A percentile compares a stretch with the other conserved stretches of the same genome.
phyloP scores from a whole-genome alignment of 441 rosid species.

The Gossypium gossypioides region DNA sequence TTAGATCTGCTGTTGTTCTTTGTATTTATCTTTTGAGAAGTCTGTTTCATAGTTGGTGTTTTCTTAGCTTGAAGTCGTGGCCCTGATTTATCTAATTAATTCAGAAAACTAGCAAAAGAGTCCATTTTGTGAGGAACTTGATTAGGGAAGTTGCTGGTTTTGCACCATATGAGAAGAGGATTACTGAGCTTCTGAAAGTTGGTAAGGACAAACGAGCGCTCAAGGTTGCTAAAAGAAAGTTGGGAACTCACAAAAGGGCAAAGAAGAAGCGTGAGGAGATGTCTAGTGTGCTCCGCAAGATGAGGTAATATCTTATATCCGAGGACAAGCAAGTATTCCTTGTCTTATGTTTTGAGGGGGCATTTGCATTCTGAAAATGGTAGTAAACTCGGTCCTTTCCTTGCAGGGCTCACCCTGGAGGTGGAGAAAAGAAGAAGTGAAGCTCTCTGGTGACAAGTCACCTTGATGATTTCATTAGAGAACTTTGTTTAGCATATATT shows the following conservation, averaged over 20 bases:
- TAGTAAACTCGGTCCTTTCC: neutral
- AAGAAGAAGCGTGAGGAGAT: slow-evolving; percentile 55
- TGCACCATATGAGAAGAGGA: slow-evolving; percentile 1
- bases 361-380: neutral
- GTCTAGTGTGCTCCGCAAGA: slow-evolving; percentile 38
- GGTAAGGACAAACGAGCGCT: neutral
- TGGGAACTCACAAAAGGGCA: slow-evolving; percentile 19
- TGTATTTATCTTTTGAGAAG: neutral
- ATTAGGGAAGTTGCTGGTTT: neutral
- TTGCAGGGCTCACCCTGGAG: slow-evolving; percentile 37
- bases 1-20: neutral
- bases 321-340: no score
- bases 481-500: slow-evolving; percentile 2
- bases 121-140: neutral
- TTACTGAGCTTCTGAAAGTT: neutral
- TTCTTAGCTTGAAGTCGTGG: neutral
- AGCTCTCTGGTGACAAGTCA: neutral
- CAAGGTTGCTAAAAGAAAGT: neutral
- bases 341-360: neutral
- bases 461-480: neutral
- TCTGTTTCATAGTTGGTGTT: neutral
- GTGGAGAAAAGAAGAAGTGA: slow-evolving; percentile 54
- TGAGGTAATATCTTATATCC: slow-evolving; percentile 28
- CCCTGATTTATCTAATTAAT: neutral
- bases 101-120: slow-evolving; percentile 30